Evolutionary conservation across 768 basidiomycete genomes (phyloP).

Genomic region (Ramaria sp.): DNA sequence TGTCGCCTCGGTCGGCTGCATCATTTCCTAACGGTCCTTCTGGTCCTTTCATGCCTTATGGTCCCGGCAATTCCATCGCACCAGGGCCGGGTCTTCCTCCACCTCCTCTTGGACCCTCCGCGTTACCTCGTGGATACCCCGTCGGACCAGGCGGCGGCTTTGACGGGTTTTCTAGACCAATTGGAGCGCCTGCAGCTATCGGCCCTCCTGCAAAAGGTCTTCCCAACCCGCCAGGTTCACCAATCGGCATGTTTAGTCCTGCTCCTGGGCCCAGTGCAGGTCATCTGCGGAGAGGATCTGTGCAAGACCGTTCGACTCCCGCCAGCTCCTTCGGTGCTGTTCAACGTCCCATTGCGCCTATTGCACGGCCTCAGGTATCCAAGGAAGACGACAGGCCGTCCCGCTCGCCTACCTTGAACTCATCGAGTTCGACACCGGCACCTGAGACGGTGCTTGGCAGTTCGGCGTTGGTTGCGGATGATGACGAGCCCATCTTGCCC

Average conservation of each 20-base stretch:
- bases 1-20: background rate
- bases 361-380: constrained; percentile 53
- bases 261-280: constrained; percentile 1
- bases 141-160: background rate
- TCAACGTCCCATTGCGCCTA: constrained; percentile 38
- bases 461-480: constrained; percentile 66
- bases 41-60: constrained; percentile 4
- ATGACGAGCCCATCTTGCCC: constrained; percentile 63
- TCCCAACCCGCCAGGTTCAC: constrained; percentile 7
- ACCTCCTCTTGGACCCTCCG: background rate
- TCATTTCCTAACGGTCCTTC: constrained; percentile 5
- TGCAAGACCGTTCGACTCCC: constrained; percentile 2
- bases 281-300: constrained; percentile 9
- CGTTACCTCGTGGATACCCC: background rate
- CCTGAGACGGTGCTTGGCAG: constrained; percentile 67
- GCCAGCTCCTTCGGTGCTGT: constrained; percentile 6
- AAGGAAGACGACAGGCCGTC: constrained; percentile 27
- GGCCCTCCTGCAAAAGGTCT: constrained; percentile 1
- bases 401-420: constrained; percentile 43
- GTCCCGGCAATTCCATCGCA: background rate
- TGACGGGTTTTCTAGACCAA: background rate
- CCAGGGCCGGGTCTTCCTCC: background rate
- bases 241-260: constrained; percentile 4
- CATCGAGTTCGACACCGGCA: constrained; percentile 25
- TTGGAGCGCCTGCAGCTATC: constrained; percentile 2